Base-by-base conservation (phyloP, 129 eudicot species). In the Scalesia atractyloides region DNA sequence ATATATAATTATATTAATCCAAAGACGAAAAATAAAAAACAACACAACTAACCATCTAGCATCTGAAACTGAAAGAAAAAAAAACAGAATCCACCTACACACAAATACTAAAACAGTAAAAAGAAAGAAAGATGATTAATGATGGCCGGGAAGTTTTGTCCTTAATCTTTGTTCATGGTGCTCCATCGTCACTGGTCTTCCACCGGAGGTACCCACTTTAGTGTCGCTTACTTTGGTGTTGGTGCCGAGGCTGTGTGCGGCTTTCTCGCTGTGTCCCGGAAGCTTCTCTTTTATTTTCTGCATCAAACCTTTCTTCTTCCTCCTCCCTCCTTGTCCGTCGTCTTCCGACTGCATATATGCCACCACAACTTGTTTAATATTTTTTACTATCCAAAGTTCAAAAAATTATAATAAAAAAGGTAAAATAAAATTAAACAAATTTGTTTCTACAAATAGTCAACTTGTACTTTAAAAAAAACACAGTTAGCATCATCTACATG, bases 121-220 rank as follows among this genome's bases (percentile, higher is more conserved):
- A 41, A 41, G 10, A 9, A 41, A 41, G 10, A 1, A 41, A 7
- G 3, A 54, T 17, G 22, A 49, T 14, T 13, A 66, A 19, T 88
- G 88, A 56, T 84, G 86, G 20, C 94, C 97, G 6, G 97, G 95
- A 37, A 90, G 83, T 57, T 57, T 87, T 90, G 17, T 87, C 97
- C 79, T 66, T 90, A 52, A 90, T 87, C 86, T 88, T 47, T 41
- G 46, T 41, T 41, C 26, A 8, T 22, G n/a, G 2, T 75, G 80
- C 34, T 74, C 82, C 67, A 59, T 39, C 39, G 73, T 47, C 1
- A 8, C 34, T 22, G 62, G 36, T 8, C 4, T 12, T 18, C 64
- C 16, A 80, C 56, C 46, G 69, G 51, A 14, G 44, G 79, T 39
- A 64, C 67, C 51, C 51, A 63, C 4, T 41, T 41, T 41, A 12